phyloP scores from a whole-genome alignment of 371 early-diverging fungal species.

The Dichotomocladium elegans region DNA sequence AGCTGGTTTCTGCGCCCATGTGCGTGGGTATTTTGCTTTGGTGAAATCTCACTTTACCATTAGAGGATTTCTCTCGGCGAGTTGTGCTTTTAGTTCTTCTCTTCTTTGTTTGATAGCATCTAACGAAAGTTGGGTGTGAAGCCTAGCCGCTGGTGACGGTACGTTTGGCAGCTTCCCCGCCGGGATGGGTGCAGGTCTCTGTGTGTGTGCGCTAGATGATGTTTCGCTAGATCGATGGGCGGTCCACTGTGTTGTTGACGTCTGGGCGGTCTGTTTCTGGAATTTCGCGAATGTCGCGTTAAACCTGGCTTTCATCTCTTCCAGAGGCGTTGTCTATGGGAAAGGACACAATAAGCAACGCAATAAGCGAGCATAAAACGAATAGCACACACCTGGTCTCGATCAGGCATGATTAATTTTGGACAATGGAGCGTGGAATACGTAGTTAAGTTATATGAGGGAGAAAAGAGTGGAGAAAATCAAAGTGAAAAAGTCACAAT shows the following conservation, averaged over 20 bases:
- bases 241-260: slow-evolving; percentile 1
- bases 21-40: not conserved
- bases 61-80: slow-evolving; percentile 9
- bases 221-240: not conserved
- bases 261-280: slow-evolving; percentile 12
- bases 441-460: too few species aligned
- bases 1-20: too few species aligned
- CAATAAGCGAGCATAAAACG: not conserved
- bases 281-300: slow-evolving; percentile 38
- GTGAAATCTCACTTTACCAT: not conserved
- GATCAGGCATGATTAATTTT: slow-evolving; percentile 5
- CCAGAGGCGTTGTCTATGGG: slow-evolving; percentile 17
- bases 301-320: slow-evolving; percentile 35
- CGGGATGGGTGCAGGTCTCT: slow-evolving; percentile 4
- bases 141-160: not conserved
- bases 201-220: not conserved
- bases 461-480: too few species aligned
- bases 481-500: too few species aligned
- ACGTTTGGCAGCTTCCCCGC: too few species aligned
- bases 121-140: not conserved
- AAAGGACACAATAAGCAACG: not conserved
- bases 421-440: too few species aligned
- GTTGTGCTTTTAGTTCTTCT: slow-evolving; percentile 45
- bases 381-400: not conserved
- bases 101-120: slow-evolving; percentile 40